Percentiles rank a stretch among this genome's conserved stretches.
Conservation (phyloP, 2,329 filamentous ascomycete species). For the Ceratocystis colombiana region DNA sequence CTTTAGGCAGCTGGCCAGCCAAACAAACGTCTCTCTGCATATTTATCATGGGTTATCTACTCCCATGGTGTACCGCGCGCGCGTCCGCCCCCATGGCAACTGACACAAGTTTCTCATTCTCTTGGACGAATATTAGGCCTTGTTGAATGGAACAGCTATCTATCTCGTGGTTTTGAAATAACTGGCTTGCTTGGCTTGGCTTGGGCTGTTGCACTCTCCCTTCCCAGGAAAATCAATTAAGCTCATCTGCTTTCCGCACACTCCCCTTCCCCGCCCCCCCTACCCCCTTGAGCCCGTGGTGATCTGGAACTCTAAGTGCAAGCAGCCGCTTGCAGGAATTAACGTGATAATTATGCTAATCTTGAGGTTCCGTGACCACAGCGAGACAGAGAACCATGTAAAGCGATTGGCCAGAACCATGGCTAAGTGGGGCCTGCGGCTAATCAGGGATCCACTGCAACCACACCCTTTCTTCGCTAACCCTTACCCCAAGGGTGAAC, state of each 20-base stretch:
- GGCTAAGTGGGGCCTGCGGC: not conserved
- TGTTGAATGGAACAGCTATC: too few relatives aligned
- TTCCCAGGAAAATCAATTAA: conserved; percentile 9
- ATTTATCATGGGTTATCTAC: too few relatives aligned
- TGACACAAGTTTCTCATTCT: too few relatives aligned
- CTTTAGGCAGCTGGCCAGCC: too few relatives aligned
- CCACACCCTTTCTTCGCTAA: not conserved
- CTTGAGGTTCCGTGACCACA: not conserved
- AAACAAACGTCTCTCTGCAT: too few relatives aligned
- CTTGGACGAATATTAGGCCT: too few relatives aligned
- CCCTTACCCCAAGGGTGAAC: conserved; percentile 8
- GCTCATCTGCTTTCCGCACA: not conserved
- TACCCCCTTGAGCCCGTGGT: not conserved
- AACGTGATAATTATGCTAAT: not conserved
- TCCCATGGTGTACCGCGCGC: too few relatives aligned
- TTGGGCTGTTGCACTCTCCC: not conserved
- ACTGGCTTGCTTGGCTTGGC: not conserved
- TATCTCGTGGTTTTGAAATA: too few relatives aligned
- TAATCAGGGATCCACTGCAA: not conserved
- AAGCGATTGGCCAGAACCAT: conserved; percentile 15
- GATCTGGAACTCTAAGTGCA: not conserved
- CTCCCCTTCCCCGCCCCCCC: not conserved
- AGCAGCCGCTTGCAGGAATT: not conserved
- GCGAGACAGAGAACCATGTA: conserved; percentile 15
- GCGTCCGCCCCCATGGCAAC: too few relatives aligned